These are phyloP conservation scores for Akanthomyces lecanii DNA, from an alignment of 2,329 filamentous ascomycete species.

Conservation along the genomic window DNA sequence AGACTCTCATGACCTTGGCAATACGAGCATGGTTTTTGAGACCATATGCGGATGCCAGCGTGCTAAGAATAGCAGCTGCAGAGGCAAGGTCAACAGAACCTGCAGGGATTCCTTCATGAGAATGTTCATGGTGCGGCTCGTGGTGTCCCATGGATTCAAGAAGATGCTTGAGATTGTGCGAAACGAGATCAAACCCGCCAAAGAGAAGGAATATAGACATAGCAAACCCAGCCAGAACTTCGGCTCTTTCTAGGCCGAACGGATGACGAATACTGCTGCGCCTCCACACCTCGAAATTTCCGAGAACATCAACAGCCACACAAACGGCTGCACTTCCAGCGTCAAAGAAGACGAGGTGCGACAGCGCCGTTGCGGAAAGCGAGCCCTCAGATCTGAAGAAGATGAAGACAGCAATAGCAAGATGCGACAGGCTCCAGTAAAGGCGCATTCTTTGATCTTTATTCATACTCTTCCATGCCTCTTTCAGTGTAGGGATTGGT, in stretches of 20 bases:
- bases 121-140: constrained; percentile 65
- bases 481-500: constrained; percentile 81
- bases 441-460: constrained; percentile 77
- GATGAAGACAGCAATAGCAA: constrained; percentile 75
- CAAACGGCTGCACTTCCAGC: constrained; percentile 88
- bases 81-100: constrained; percentile 80
- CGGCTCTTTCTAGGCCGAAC: constrained; percentile 85
- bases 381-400: constrained; percentile 83
- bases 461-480: constrained; percentile 88
- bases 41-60: constrained; percentile 79
- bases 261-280: constrained; percentile 88
- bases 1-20: constrained; percentile 83
- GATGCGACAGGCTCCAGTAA: constrained; percentile 87
- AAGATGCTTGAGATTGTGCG: constrained; percentile 89
- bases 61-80: constrained; percentile 75
- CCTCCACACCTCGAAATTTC: constrained; percentile 98
- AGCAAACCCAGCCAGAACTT: constrained; percentile 92
- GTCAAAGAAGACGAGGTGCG: constrained; percentile 92
- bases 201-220: constrained; percentile 97
- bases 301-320: constrained; percentile 85
- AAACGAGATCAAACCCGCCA: constrained; percentile 92
- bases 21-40: constrained; percentile 90
- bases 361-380: constrained; percentile 85
- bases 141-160: constrained; percentile 63
- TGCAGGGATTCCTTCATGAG: constrained; percentile 61